Conservation (phyloP, 169 alveolate genomes). For the Plasmodium berghei region DNA sequence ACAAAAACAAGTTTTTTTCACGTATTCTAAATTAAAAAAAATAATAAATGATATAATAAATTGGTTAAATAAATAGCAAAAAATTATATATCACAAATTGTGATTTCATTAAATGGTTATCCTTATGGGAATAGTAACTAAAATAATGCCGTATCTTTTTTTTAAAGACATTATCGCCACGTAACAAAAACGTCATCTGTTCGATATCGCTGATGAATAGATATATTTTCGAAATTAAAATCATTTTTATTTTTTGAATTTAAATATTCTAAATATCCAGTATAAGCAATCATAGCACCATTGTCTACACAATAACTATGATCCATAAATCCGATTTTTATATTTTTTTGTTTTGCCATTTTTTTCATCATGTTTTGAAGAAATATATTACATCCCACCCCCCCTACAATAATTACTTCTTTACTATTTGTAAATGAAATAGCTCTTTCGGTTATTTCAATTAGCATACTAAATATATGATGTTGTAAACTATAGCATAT, state of each 20-base stretch:
- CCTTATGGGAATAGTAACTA: not conserved
- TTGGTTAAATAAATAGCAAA: too few species aligned
- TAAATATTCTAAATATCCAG: constrained; percentile 82
- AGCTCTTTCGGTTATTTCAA: constrained; percentile 99
- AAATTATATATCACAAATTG: too few species aligned
- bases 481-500: constrained; percentile 97
- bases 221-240: constrained; percentile 78
- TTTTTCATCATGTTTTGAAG: constrained; percentile 95
- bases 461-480: constrained; percentile 97
- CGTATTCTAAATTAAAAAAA: too few species aligned
- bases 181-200: constrained; percentile 84
- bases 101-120: too few species aligned
- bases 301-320: constrained; percentile 99
- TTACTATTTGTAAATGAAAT: constrained; percentile 96
- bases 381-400: constrained; percentile 98
- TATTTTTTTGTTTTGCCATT: constrained; percentile 97
- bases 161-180: constrained; percentile 72
- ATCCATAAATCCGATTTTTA: constrained; percentile 97
- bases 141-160: not conserved
- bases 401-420: constrained; percentile 98
- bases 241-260: constrained; percentile 35
- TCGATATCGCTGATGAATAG: constrained; percentile 84
- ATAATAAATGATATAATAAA: too few species aligned
- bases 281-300: constrained; percentile 98
- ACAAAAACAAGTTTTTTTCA: too few species aligned